Conservation (phyloP, 768 basidiomycete genomes). For the Filobasidium wieringae region DNA sequence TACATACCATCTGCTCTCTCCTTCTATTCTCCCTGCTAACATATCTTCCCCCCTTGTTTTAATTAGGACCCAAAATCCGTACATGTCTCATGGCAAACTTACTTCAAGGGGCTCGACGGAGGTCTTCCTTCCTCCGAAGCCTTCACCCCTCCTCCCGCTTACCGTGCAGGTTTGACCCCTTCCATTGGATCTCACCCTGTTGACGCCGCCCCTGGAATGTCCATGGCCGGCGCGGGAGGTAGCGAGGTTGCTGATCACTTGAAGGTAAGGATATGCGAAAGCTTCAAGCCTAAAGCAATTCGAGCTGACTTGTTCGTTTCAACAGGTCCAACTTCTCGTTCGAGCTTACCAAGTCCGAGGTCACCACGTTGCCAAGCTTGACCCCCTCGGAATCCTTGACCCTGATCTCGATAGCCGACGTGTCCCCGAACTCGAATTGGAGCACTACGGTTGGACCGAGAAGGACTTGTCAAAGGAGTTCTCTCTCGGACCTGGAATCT, state of each 20-base stretch:
- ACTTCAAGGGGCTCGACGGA: constrained; percentile 85
- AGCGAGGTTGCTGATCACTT: constrained; percentile 78
- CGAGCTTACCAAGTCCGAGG: constrained; percentile 98
- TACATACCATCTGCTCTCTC: background rate
- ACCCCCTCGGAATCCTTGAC: constrained; percentile 86
- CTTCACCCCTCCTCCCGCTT: constrained; percentile 68
- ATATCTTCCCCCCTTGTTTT: background rate
- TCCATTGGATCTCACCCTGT: constrained; percentile 49
- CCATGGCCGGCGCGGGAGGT: constrained; percentile 49
- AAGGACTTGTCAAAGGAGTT: constrained; percentile 90
- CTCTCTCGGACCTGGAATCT: constrained; percentile 84
- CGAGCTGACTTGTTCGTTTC: background rate
- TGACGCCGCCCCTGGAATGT: constrained; percentile 67
- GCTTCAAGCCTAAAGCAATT: too few species aligned
- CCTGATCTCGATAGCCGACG: constrained; percentile 66
- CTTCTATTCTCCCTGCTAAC: background rate
- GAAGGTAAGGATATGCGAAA: constrained; percentile 51
- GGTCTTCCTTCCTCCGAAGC: constrained; percentile 58
- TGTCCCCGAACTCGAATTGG: constrained; percentile 84
- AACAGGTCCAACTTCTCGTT: constrained; percentile 94
- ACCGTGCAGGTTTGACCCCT: constrained; percentile 42
- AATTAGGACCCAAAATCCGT: constrained; percentile 81
- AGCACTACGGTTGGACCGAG: constrained; percentile 89
- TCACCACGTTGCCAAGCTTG: constrained; percentile 88
- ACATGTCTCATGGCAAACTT: constrained; percentile 85